Evolutionary conservation across 176 grass and related monocot species (phyloP).

Genomic region (Oropetium thomaeum): DNA sequence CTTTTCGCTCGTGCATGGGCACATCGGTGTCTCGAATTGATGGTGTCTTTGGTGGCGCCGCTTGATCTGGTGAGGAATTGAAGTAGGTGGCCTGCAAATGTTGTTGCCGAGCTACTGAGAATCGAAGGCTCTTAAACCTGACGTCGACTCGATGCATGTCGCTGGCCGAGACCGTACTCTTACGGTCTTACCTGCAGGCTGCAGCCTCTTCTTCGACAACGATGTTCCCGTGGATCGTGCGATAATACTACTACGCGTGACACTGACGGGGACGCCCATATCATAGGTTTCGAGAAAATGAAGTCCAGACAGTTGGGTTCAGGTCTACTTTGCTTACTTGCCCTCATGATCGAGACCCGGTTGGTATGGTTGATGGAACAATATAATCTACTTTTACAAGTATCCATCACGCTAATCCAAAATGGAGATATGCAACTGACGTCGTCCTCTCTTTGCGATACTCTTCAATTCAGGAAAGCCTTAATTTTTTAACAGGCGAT

Average conservation of each 20-base stretch:
- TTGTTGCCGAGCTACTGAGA: not conserved
- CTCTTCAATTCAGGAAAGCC: not conserved
- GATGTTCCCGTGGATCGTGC: not conserved
- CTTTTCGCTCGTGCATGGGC: not conserved
- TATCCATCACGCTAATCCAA: too few species aligned
- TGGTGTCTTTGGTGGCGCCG: slow-evolving; percentile 5
- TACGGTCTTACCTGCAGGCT: not conserved
- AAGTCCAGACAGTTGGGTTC: not conserved
- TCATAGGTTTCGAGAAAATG: not conserved
- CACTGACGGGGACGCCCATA: slow-evolving; percentile 10
- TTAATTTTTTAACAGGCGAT: too few species aligned
- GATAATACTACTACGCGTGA: not conserved
- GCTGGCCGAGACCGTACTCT: too few species aligned
- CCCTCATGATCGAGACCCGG: too few species aligned
- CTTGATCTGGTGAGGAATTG: not conserved
- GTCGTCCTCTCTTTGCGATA: not conserved
- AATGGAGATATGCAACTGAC: not conserved
- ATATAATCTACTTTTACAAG: not conserved
- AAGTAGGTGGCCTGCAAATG: not conserved
- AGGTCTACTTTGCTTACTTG: not conserved
- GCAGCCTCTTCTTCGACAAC: not conserved
- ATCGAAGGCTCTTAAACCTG: slow-evolving; percentile 33
- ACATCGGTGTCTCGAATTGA: slow-evolving; percentile 17
- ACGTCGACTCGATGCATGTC: slow-evolving; percentile 26
- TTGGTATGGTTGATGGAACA: slow-evolving; percentile 45